Base-by-base conservation (phyloP, 2,329 filamentous ascomycete species). In the Pleoardoris graminearum region DNA sequence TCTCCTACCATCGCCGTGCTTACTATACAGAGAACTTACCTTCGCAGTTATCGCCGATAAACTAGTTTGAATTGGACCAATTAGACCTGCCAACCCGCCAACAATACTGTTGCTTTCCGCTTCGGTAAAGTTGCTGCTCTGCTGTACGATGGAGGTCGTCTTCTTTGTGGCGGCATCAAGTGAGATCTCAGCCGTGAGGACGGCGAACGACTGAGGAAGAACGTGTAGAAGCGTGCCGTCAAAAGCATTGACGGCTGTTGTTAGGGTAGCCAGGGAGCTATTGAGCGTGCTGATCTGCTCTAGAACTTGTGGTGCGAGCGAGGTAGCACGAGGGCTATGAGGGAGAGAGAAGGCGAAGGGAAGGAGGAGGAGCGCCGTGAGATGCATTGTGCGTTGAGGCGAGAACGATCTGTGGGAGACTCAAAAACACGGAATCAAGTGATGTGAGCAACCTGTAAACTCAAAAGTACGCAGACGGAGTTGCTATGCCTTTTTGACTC, bases 181-280 rank as follows among this genome's bases (percentile, higher is more conserved):
- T 14, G 62, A 60, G 4, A 51, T 44, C 38, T 62, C 58, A 1
- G 62, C 54, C 8, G 21, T 45, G 3, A 64, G 51, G 22, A 65
- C 61, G 2, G 51, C 59, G 2, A 64, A 48, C 11, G 58, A 59
- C 38, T 66, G 63, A 10, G 63, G 62, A 4, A 66, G 21, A 0
- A 63, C 32, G 7, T 54, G 49, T 1, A 66, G 38, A 2, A 63
- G 36, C 1, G 54, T 57, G 25, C 60, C 60, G 25, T 66, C 62
- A 41, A 63, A 66, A 7, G 50, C 53, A 38, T 58, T 61, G 27
- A 66, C 61, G 2, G 60, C 63, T 10, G 48, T 47, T 14, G 62
- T 66, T 3, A 64, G 57, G 4, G 51, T 29, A 11, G 45, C 48
- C 12, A 62, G 51, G 4, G 58, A 59, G 3, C 54, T 41, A 43